Evolutionary conservation across 2,329 filamentous ascomycete species (phyloP).

Genomic region (Colletotrichum lini): DNA sequence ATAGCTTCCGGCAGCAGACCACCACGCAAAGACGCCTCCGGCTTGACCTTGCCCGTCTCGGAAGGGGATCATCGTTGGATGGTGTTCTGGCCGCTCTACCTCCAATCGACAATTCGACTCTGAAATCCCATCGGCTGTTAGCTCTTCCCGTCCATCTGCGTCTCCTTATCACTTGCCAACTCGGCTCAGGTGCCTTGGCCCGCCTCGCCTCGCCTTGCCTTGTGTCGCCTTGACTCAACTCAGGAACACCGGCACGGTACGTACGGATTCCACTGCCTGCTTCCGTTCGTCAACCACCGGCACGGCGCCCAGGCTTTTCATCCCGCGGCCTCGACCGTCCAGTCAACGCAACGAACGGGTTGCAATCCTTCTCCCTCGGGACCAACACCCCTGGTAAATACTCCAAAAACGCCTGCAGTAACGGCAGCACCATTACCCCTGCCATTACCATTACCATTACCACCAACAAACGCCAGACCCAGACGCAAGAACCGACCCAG

Average conservation of each 20-base stretch:
- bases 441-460: slow-evolving; percentile 11
- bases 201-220: background rate
- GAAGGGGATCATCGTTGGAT: slow-evolving; percentile 18
- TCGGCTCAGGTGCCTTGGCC: slow-evolving; percentile 9
- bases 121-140: slow-evolving; percentile 1
- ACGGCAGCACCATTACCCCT: background rate
- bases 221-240: slow-evolving; percentile 1
- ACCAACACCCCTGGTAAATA: slow-evolving; percentile 31
- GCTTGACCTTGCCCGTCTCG: slow-evolving; percentile 5
- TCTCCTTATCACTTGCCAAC: background rate
- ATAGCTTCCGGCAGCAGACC: background rate
- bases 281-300: slow-evolving; percentile 11
- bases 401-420: slow-evolving; percentile 21
- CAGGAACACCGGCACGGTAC: slow-evolving; percentile 26
- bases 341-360: slow-evolving; percentile 20
- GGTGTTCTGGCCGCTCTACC: slow-evolving; percentile 23
- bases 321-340: slow-evolving; percentile 22
- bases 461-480: slow-evolving; percentile 1
- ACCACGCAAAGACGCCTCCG: slow-evolving; percentile 4
- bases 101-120: slow-evolving; percentile 3
- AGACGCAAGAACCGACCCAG: background rate
- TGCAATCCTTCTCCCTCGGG: slow-evolving; percentile 10
- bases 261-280: background rate
- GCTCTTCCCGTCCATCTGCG: background rate
- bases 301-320: slow-evolving; percentile 26